Evolutionary conservation across 495 filamentous ascomycete genomes (phyloP), one percentile per base, ranked within the genome.

Genomic region (Glutinoglossum americanum): DNA sequence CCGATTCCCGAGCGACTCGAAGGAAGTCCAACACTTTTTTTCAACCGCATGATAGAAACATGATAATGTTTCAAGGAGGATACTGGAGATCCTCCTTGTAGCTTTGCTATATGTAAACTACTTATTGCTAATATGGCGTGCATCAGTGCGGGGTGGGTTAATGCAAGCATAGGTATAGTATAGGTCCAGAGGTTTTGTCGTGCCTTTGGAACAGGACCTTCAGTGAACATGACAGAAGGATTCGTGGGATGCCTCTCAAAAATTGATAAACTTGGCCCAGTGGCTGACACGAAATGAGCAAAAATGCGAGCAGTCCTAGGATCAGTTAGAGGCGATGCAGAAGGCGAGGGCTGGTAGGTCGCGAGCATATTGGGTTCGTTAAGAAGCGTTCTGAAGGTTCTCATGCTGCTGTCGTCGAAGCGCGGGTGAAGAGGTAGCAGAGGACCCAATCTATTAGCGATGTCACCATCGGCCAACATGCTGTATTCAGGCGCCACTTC

Each of bases 41-140:
- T 81, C 0, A 97, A 71, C 54, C 86, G 73, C 60, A 86, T 80
- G 35, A 96, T 69, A 26, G 88, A 82, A 56, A 87, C 84, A 57
- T 93, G 85, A 61, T 97, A 97, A 68, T 98, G 92, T 65, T 89
- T 89, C 54, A 90, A 72, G 26, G 89, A 90, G 0, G 89, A 82
- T 0, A 87, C 85, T 0, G 76, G 73, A 1, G 85, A 80, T 1
- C 77, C 73, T 35, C 76, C 70, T 60, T 93, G 85, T 0, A 93
- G 74, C 62, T 84, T 88, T 15, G 90, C 81, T 58, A 96, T 90
- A 66, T 97, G 90, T 32, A 96, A 70, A 65, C 86, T 89, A 30
- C 81, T 83, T 15, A 96, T 68, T 3, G 92, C 92, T 10, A 98
- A 80, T 65, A 97, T 93, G 15, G 89, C 84, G 62, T 97, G 92